Evolutionary conservation across 345 rosid species (phyloP).

Genomic region (Theobroma cacao): DNA sequence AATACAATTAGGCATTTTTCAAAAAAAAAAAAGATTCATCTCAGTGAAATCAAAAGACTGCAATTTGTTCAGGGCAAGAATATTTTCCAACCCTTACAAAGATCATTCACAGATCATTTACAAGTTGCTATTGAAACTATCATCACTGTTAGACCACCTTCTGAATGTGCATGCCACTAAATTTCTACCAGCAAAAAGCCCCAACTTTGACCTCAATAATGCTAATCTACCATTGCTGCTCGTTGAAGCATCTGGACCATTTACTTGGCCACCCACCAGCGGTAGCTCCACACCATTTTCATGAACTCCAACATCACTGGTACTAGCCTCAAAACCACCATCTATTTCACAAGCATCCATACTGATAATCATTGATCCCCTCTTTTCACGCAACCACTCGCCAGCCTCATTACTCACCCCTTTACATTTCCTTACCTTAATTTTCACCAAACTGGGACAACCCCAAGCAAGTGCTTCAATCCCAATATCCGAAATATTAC

Average conservation of each 20-base stretch:
- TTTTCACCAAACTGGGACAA: slow-evolving; percentile 72
- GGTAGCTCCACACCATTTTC: slow-evolving; percentile 44
- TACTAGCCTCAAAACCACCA: slow-evolving; percentile 30
- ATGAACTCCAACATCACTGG: slow-evolving; percentile 33
- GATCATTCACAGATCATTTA: slow-evolving; percentile 32
- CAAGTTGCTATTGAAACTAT: slow-evolving; percentile 27
- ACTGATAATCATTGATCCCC: slow-evolving; percentile 53
- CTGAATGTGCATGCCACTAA: slow-evolving; percentile 50
- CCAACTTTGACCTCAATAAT: slow-evolving; percentile 47
- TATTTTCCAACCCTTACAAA: slow-evolving; percentile 4
- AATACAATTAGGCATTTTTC: slow-evolving; percentile 1
- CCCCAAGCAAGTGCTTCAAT: slow-evolving; percentile 72
- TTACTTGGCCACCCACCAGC: slow-evolving; percentile 25
- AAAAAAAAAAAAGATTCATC: not conserved
- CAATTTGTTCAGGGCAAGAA: slow-evolving; percentile 10
- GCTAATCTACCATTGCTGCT: slow-evolving; percentile 51
- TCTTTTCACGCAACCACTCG: slow-evolving; percentile 55
- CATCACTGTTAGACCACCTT: slow-evolving; percentile 50
- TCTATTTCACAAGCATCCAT: slow-evolving; percentile 53
- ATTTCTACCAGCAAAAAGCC: slow-evolving; percentile 53
- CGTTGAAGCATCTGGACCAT: slow-evolving; percentile 31
- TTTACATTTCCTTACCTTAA: slow-evolving; percentile 80
- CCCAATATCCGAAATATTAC: slow-evolving; percentile 58
- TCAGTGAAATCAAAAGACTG: not conserved
- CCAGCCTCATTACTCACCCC: slow-evolving; percentile 53